Conservation (phyloP, 2,329 filamentous ascomycete genomes). For the Stagonosporopsis tanaceti region DNA sequence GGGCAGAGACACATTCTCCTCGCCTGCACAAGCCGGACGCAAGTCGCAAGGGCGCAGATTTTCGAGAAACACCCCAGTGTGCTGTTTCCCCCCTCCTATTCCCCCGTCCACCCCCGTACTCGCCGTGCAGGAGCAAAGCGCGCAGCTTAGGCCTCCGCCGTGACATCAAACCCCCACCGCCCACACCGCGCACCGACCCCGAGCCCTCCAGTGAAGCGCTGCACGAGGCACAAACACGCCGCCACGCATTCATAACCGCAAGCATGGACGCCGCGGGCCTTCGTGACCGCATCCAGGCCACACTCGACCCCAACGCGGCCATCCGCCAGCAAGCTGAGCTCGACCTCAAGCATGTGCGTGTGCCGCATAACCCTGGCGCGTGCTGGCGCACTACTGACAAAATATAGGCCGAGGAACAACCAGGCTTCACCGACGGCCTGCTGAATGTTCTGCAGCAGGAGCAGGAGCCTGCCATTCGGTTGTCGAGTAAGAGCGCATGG, state of each 20-base stretch:
- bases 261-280: conserved; percentile 78
- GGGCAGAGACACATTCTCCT: conserved; percentile 18
- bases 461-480: conserved; percentile 81
- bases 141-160: conserved; percentile 24
- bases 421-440: conserved; percentile 89
- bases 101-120: conserved; percentile 20
- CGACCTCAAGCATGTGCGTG: conserved; percentile 79
- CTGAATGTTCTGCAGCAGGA: conserved; percentile 90
- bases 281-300: conserved; percentile 78
- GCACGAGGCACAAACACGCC: conserved; percentile 20
- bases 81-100: conserved; percentile 16
- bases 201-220: conserved; percentile 14
- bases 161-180: conserved; percentile 24
- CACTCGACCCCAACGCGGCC: conserved; percentile 77
- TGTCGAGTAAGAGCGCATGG: conserved; percentile 73
- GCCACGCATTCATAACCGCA: conserved; percentile 24
- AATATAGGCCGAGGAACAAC: conserved; percentile 81
- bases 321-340: conserved; percentile 78
- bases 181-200: conserved; percentile 32
- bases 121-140: conserved; percentile 25
- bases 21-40: conserved; percentile 38
- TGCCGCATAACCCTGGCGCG: conserved; percentile 22
- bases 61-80: conserved; percentile 23
- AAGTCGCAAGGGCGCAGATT: conserved; percentile 36
- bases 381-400: conserved; percentile 33